phyloP scores from a whole-genome alignment of 768 basidiomycete species.

The Boletus eberwhitei region DNA sequence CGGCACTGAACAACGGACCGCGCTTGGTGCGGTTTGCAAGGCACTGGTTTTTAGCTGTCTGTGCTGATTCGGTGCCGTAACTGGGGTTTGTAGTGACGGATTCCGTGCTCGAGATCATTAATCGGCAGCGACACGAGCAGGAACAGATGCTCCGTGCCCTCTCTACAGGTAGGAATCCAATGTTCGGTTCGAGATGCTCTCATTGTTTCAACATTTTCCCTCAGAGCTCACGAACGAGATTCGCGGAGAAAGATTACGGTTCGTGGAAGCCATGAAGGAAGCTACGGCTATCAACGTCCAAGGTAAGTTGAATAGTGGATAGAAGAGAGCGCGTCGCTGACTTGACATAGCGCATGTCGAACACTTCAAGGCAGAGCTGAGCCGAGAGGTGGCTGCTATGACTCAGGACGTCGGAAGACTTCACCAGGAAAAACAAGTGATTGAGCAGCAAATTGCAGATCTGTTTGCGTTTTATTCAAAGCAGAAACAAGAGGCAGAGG shows the following conservation, averaged over 20 bases:
- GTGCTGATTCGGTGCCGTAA: constrained; percentile 5
- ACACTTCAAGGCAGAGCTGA: constrained; percentile 80
- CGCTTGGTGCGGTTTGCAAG: constrained; percentile 33
- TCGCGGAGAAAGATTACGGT: constrained; percentile 77
- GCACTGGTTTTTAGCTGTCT: constrained; percentile 2
- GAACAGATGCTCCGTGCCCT: constrained; percentile 64
- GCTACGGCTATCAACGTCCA: constrained; percentile 87
- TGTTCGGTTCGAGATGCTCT: neutral
- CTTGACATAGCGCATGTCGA: constrained; percentile 68
- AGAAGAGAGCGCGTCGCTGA: neutral
- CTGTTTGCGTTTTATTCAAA: constrained; percentile 70
- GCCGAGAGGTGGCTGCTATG: constrained; percentile 69
- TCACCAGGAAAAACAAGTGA: constrained; percentile 58
- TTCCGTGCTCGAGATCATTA: constrained; percentile 57
- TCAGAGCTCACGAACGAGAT: constrained; percentile 81
- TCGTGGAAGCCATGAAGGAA: constrained; percentile 94
- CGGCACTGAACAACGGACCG: constrained; percentile 39
- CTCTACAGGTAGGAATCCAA: constrained; percentile 50
- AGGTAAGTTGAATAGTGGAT: constrained; percentile 37
- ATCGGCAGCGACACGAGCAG: constrained; percentile 69
- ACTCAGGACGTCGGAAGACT: constrained; percentile 69
- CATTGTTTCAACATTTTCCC: neutral
- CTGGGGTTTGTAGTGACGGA: constrained; percentile 45
- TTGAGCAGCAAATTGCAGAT: constrained; percentile 72
- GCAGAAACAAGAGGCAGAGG: constrained; percentile 47